These are phyloP conservation scores for Mollisiaceae sp. DNA, from an alignment of 2,329 filamentous ascomycete species.

Conservation along the genomic window DNA sequence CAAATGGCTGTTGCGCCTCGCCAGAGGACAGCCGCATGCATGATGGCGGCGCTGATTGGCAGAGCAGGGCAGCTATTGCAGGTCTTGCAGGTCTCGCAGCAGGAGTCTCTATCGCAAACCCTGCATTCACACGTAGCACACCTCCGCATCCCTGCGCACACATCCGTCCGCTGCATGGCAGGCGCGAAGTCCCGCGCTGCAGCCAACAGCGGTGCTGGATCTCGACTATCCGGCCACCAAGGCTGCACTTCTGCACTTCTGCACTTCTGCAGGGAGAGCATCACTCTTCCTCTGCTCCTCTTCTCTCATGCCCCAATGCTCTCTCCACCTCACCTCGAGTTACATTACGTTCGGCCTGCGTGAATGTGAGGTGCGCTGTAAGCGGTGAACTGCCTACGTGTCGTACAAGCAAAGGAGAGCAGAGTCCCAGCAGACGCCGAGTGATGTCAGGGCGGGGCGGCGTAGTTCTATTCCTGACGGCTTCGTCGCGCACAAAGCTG, in stretches of 20 bases:
- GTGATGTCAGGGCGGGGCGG: constrained; percentile 27
- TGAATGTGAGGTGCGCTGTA: background rate
- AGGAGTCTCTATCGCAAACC: constrained; percentile 6
- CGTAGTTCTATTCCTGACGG: constrained; percentile 12
- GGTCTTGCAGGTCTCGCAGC: background rate
- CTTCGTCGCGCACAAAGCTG: background rate
- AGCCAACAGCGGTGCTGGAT: constrained; percentile 20
- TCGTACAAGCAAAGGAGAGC: constrained; percentile 24
- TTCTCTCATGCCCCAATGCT: background rate
- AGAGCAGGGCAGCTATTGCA: background rate
- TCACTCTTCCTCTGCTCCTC: constrained; percentile 8
- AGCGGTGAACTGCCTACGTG: constrained; percentile 32
- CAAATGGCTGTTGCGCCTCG: background rate
- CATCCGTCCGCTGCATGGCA: constrained; percentile 12
- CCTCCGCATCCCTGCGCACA: background rate
- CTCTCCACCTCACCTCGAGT: background rate
- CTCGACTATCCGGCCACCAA: constrained; percentile 17
- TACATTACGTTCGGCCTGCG: background rate
- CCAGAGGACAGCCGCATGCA: constrained; percentile 17
- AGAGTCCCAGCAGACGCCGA: constrained; percentile 13
- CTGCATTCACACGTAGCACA: constrained; percentile 22
- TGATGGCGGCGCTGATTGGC: constrained; percentile 22
- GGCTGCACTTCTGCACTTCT: no score
- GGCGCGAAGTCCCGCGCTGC: constrained; percentile 25
- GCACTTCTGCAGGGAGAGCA: no score